Percentiles rank a stretch among this genome's conserved stretches.
Conservation (phyloP, 2,329 filamentous ascomycete species). For the Colletotrichum sp. region DNA sequence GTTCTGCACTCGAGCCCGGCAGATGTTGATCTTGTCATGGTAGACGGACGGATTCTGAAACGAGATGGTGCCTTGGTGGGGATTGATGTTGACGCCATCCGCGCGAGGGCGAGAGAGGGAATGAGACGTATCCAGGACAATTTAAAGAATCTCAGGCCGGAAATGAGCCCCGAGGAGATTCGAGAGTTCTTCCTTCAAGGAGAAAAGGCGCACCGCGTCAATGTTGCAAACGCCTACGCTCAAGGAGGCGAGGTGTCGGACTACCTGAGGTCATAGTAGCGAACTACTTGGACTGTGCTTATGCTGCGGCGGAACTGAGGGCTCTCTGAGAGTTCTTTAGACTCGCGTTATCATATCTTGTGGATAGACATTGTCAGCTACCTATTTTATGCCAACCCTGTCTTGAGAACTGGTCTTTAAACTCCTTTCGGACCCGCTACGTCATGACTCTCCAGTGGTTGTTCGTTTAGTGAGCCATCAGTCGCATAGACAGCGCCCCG, state of each 20-base stretch:
- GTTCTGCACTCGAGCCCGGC: background rate
- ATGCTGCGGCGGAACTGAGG: background rate
- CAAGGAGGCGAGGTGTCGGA: background rate
- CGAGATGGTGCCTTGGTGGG: background rate
- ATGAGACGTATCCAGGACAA: background rate
- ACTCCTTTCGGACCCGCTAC: constrained; percentile 7
- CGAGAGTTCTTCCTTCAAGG: background rate
- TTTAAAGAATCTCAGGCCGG: background rate
- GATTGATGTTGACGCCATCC: background rate
- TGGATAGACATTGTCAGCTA: background rate
- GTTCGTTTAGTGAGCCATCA: constrained; percentile 13
- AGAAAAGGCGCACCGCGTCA: background rate
- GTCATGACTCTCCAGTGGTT: constrained; percentile 3
- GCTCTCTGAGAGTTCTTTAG: background rate
- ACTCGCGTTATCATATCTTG: background rate
- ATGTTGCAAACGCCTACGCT: background rate
- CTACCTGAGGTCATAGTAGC: background rate
- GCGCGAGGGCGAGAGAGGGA: background rate
- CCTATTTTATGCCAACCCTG: background rate
- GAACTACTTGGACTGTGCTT: background rate
- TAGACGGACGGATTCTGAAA: background rate
- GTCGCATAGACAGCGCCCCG: background rate
- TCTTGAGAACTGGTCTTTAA: background rate
- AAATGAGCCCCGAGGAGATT: background rate
- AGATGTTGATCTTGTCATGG: background rate